phyloP scores from a whole-genome alignment of 495 filamentous ascomycete species.

The Talaromyces nanjingensis region DNA sequence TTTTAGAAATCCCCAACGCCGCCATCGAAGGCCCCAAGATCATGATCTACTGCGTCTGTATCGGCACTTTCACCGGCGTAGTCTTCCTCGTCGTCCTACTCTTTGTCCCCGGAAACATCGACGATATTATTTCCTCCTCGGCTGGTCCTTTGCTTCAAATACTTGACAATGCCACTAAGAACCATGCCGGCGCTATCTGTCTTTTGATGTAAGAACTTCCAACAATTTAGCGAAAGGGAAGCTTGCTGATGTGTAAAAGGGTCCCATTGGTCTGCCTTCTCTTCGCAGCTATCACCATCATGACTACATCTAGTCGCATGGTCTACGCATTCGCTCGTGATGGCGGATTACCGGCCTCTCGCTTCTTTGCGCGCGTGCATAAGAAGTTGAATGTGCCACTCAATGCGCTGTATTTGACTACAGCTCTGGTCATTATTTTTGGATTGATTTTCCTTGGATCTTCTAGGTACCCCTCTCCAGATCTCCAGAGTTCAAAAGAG shows the following conservation, averaged over 20 bases:
- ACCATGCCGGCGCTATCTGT: constrained; percentile 57
- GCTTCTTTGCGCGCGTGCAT: constrained; percentile 58
- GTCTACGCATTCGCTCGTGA: constrained; percentile 72
- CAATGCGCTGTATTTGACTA: constrained; percentile 63
- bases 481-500: not conserved
- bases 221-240: not conserved
- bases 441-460: constrained; percentile 74
- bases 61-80: constrained; percentile 61
- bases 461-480: constrained; percentile 29
- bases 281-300: constrained; percentile 63
- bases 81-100: constrained; percentile 61
- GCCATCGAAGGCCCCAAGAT: constrained; percentile 59
- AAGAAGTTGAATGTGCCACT: constrained; percentile 57
- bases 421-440: constrained; percentile 56
- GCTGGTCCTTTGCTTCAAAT: constrained; percentile 65
- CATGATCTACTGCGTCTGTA: constrained; percentile 65
- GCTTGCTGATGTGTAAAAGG: constrained; percentile 21
- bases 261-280: constrained; percentile 67
- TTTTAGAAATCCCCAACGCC: constrained; percentile 63
- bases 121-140: constrained; percentile 52
- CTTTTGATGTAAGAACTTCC: constrained; percentile 49
- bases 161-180: constrained; percentile 61
- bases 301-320: constrained; percentile 74
- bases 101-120: constrained; percentile 53
- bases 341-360: constrained; percentile 61